Evolutionary conservation across 2,329 filamentous ascomycete species (phyloP), one percentile per base, ranked within the genome.

Genomic region (Cordyceps fumosorosea): DNA sequence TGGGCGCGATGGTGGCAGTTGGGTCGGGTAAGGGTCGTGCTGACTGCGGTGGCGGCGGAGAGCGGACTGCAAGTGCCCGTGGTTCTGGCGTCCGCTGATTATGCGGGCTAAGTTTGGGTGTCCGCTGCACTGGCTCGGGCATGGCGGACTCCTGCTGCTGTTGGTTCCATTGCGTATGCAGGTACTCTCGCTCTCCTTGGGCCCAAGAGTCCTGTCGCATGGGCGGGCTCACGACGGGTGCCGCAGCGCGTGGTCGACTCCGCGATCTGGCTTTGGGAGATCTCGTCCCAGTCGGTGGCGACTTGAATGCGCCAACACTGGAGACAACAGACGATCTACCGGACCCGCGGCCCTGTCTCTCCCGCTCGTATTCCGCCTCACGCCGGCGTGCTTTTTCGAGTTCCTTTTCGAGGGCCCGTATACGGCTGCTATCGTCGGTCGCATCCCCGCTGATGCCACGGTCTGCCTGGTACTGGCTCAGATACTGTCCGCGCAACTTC

Each of bases 391-490:
- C 80, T 70, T 83, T 67, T 77, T 89, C 81, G 22, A 86, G 72
- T 80, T 90, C 79, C 76, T 84, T 81, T 75, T 98, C 93, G 5
- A 98, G 81, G 71, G 97, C 88, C 68, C 84, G 84, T 65, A 97
- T 87, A 47, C 92, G 86, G 65, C 81, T 83, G 65, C 80, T 84
- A 72, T 93, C 65, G 42, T 69, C 67, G 29, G 63, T 69, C 70
- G 70, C 63, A 75, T 72, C 68, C 69, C 67, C 70, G 71, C 62
- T 67, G 60, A 74, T 70, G 64, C 80, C 73, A 71, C 89, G 86
- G 67, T 91, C 87, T 22, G 88, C 86, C 72, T 91, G 89, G 72
- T 96, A 96, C 71, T 96, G 89, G 70, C 90, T 93, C 56, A 96
- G 81, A 68, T 88, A 93, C 71, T 96, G 92, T 2, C 92, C 92